These are phyloP conservation scores for Basipetospora chlamydospora DNA, from an alignment of 2,329 filamentous ascomycete species.

Conservation along the genomic window DNA sequence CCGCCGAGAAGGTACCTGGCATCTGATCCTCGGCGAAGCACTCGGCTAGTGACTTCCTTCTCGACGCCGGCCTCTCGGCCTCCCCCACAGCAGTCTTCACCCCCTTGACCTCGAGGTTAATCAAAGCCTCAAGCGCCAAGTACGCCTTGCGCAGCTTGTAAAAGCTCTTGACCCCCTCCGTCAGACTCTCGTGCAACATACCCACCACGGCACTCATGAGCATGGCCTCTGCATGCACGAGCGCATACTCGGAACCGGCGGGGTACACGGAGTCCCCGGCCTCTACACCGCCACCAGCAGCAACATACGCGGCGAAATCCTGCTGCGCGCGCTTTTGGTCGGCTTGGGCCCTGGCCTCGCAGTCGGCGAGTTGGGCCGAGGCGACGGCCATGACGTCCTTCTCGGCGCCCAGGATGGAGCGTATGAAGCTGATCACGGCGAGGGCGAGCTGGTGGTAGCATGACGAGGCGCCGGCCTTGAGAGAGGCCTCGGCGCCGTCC, in stretches of 20 bases:
- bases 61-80: neutral
- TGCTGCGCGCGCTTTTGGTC: constrained; percentile 65
- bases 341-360: constrained; percentile 61
- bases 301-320: constrained; percentile 24
- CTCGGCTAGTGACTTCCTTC: constrained; percentile 2
- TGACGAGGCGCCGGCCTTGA: constrained; percentile 53
- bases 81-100: constrained; percentile 13
- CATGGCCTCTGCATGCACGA: constrained; percentile 74
- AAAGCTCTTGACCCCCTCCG: constrained; percentile 81
- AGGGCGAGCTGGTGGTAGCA: constrained; percentile 80
- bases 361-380: constrained; percentile 52
- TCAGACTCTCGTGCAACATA: constrained; percentile 82
- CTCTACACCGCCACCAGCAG: neutral
- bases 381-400: constrained; percentile 83
- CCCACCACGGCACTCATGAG: constrained; percentile 80
- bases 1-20: constrained; percentile 3
- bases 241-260: constrained; percentile 70
- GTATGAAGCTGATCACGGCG: constrained; percentile 71
- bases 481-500: constrained; percentile 59
- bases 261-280: constrained; percentile 57
- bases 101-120: constrained; percentile 53
- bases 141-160: constrained; percentile 87
- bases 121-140: constrained; percentile 63
- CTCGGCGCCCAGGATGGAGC: constrained; percentile 79
- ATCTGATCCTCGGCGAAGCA: constrained; percentile 2